Conservation (phyloP, 345 rosid genomes). For the Aegle marmelos region DNA sequence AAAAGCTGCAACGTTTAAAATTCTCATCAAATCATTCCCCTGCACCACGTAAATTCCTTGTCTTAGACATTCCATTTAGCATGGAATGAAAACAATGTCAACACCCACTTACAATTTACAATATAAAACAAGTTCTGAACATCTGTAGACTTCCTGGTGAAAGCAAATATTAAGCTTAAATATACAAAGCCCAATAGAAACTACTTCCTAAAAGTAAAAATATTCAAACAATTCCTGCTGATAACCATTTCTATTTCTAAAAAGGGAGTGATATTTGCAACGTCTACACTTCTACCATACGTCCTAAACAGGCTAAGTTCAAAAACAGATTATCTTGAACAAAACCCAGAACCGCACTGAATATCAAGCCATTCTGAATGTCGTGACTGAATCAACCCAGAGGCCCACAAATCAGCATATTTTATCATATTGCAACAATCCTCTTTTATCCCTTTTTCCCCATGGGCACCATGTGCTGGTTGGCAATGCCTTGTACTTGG, state of each 20-base stretch:
- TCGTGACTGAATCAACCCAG: background rate
- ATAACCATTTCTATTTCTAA: background rate
- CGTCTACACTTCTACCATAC: background rate
- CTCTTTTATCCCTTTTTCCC: background rate
- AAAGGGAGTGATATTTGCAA: background rate
- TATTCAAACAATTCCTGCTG: background rate
- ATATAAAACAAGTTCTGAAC: background rate
- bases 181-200: background rate
- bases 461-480: background rate
- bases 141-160: background rate
- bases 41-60: constrained; percentile 37
- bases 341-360: background rate
- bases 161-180: background rate
- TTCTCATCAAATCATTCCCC: constrained; percentile 94
- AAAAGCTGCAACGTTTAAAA: constrained; percentile 90
- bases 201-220: background rate
- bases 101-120: background rate
- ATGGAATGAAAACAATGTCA: constrained; percentile 19
- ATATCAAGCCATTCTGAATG: background rate
- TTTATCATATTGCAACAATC: background rate
- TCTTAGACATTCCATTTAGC: background rate
- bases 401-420: background rate
- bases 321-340: background rate
- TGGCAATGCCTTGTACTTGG: background rate
- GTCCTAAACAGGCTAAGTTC: background rate